Evolutionary conservation across 1,139 yeast genomes (phyloP).

Genomic region (Suhomyces wounanorum): DNA sequence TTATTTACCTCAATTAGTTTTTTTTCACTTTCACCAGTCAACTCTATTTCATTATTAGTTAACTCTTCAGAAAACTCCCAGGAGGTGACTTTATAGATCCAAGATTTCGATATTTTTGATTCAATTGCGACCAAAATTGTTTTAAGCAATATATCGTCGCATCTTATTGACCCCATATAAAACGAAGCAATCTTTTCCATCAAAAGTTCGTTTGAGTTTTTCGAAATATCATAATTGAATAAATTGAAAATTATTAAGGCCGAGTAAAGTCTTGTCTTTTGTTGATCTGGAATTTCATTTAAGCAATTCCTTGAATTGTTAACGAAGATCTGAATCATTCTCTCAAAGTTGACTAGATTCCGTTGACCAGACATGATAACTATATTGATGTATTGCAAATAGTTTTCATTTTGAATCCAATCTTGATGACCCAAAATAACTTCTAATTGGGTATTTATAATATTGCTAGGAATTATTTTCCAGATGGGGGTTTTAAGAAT

Average conservation of each 20-base stretch:
- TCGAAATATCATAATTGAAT: slow-evolving; percentile 47
- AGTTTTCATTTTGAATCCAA: slow-evolving; percentile 46
- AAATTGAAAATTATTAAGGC: slow-evolving; percentile 47
- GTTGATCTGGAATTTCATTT: slow-evolving; percentile 26
- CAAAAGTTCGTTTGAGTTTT: slow-evolving; percentile 48
- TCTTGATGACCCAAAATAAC: slow-evolving; percentile 50
- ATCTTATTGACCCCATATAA: slow-evolving; percentile 62
- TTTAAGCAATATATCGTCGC: slow-evolving; percentile 65
- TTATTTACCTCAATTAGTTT: slow-evolving; percentile 52
- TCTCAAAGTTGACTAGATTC: slow-evolving; percentile 47
- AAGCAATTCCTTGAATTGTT: slow-evolving; percentile 47
- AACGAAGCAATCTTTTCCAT: slow-evolving; percentile 51
- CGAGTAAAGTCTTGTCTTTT: slow-evolving; percentile 39
- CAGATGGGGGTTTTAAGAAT: slow-evolving; percentile 30
- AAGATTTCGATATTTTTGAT: slow-evolving; percentile 44
- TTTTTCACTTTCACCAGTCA: slow-evolving; percentile 36
- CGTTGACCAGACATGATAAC: slow-evolving; percentile 37
- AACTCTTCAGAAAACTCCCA: slow-evolving; percentile 65
- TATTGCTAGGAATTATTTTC: slow-evolving; percentile 45
- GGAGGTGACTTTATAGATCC: slow-evolving; percentile 59
- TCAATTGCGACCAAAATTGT: slow-evolving; percentile 60
- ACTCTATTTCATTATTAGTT: slow-evolving; percentile 42
- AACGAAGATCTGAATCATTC: slow-evolving; percentile 63
- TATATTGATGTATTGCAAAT: slow-evolving; percentile 46
- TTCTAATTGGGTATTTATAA: slow-evolving; percentile 70